Percentiles rank a stretch among this genome's conserved stretches.
These are phyloP conservation scores for Hammondia hammondi DNA, from an alignment of 169 alveolate species.

Conservation along the genomic window DNA sequence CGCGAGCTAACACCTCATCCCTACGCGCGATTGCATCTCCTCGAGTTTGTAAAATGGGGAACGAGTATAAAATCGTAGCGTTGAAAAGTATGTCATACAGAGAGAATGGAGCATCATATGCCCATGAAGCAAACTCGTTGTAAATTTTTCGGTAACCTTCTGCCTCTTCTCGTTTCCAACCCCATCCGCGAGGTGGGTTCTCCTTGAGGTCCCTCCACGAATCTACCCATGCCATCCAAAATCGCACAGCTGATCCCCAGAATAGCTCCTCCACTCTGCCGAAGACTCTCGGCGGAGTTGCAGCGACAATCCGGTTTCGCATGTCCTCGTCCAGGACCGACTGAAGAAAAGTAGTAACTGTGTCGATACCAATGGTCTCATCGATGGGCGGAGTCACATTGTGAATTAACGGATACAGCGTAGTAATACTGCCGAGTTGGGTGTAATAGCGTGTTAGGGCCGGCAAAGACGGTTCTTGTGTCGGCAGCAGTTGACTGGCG, in stretches of 20 bases:
- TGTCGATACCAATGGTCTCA: constrained; percentile 5
- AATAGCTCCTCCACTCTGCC: constrained; percentile 19
- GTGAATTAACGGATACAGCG: not conserved
- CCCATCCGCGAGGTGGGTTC: not conserved
- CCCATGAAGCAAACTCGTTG: not conserved
- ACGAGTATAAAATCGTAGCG: not conserved
- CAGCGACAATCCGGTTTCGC: constrained; percentile 6
- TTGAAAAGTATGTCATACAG: not conserved
- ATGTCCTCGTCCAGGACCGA: not conserved
- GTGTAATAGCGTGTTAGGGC: constrained; percentile 4
- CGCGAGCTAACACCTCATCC: not conserved
- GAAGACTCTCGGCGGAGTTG: not conserved
- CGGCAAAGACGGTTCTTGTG: not conserved
- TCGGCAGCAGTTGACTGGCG: not conserved
- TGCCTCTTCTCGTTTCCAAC: constrained; percentile 3
- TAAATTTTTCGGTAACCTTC: not conserved
- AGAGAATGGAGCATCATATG: not conserved
- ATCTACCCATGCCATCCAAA: constrained; percentile 9
- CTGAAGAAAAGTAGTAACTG: constrained; percentile 18
- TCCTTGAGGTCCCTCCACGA: not conserved
- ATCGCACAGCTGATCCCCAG: not conserved
- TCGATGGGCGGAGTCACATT: constrained; percentile 1
- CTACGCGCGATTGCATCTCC: not conserved
- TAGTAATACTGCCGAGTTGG: not conserved
- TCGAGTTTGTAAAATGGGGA: not conserved